Evolutionary conservation across 805 yeast genomes (phyloP).

Genomic region (Scheffersomyces amazonensis): DNA sequence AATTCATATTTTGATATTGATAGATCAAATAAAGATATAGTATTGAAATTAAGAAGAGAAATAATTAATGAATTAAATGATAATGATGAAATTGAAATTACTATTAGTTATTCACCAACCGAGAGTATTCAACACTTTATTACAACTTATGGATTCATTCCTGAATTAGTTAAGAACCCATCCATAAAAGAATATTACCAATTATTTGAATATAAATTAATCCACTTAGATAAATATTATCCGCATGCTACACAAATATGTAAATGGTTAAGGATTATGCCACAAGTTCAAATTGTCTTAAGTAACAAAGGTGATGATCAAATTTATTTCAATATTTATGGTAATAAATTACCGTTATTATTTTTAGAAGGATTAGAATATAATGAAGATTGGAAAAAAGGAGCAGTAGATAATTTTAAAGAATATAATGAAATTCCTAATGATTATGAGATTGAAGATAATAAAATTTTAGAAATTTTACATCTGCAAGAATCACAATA

Average conservation of each 20-base stretch:
- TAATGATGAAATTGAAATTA: conserved; percentile 14
- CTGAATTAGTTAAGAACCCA: conserved; percentile 7
- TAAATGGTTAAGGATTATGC: conserved; percentile 28
- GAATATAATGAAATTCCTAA: conserved; percentile 16
- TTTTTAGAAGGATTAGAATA: conserved; percentile 63
- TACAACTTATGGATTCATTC: conserved; percentile 30
- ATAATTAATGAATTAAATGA: not conserved
- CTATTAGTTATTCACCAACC: conserved; percentile 21
- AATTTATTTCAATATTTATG: conserved; percentile 14
- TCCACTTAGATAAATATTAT: not conserved
- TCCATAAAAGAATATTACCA: conserved; percentile 3
- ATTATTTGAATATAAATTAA: conserved; percentile 5
- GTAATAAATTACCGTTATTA: conserved; percentile 14
- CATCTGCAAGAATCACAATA: conserved; percentile 24
- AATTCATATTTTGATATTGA: conserved; percentile 63
- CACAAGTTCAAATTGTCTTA: conserved; percentile 20
- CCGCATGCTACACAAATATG: conserved; percentile 7
- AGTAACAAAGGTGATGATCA: conserved; percentile 4
- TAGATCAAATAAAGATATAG: conserved; percentile 36
- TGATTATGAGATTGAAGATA: conserved; percentile 21
- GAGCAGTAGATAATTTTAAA: conserved; percentile 13
- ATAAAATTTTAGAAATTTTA: conserved; percentile 19
- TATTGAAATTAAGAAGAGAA: conserved; percentile 56
- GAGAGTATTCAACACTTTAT: conserved; percentile 23
- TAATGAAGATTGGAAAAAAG: conserved; percentile 52